Base-by-base conservation (phyloP, 345 rosid species). In the Arabis hirsuta region DNA sequence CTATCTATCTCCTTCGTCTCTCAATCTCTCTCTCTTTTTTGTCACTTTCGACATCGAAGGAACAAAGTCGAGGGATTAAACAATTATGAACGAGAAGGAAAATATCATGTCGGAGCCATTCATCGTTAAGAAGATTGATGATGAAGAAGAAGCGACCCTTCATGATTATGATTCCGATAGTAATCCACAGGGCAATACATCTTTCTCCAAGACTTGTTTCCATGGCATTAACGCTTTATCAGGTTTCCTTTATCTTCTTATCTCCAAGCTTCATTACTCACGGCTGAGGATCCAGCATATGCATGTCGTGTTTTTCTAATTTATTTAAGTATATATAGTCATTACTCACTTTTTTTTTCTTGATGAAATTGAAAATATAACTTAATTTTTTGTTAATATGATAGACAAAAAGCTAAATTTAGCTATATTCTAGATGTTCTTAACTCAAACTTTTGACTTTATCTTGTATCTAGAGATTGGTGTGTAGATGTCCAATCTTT, bases 161-260 rank as follows among this genome's bases (percentile, higher is more conserved):
- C 41, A 6, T 13, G 58, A 60, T 42, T 57, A 27, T 8, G 75
- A 60, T 13, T 16, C 14, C 31, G 10, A 59, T 24, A 29, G 41
- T 26, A 19, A 76, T 47, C 51, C 79, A 60, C 22, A 57, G 19
- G 76, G 77, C 61, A 69, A 74, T 14, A 78, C 87, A 6, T 74
- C 86, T 67, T 77, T 78, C 80, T 84, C 75, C 76, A 83, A 79
- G 36, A 82, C 96, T 62, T 79, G 85, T 71, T 82, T 87, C 79
- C 81, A 87, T 73, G 87, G 89, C 76, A 76, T 84, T 50, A 85
- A 85, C 78, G 87, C 92, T 53, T 80, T 85, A 65, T 85, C 96
- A 85, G 96, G 96, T 87, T 75, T 7, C 6, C 10, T 41, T 24
- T 59, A 42, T 43, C 8, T 74, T 74, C 47, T 59, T 73, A 66